Percentiles rank a stretch among this genome's conserved stretches.
phyloP scores from a whole-genome alignment of 2,329 filamentous ascomycete genomes.

The Conoideocrella luteorostrata region DNA sequence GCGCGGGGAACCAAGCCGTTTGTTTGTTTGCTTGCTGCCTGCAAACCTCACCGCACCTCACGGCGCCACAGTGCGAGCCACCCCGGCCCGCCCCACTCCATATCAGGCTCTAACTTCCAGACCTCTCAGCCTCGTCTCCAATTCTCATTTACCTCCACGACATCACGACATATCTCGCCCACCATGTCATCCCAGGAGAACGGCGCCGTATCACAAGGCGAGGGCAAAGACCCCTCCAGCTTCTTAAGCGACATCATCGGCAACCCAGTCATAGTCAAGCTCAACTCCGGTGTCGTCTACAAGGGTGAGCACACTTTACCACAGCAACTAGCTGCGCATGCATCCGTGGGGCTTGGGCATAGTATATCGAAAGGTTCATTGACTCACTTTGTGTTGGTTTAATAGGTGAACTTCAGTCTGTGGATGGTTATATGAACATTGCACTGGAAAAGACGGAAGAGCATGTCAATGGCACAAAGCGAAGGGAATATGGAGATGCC shows the following conservation, averaged over 20 bases:
- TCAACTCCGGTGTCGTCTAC: slow-evolving; percentile 98
- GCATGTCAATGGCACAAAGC: slow-evolving; percentile 76
- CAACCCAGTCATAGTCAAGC: slow-evolving; percentile 87
- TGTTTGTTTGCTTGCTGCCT: neutral
- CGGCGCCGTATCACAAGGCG: slow-evolving; percentile 52
- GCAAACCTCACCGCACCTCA: neutral
- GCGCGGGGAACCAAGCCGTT: neutral
- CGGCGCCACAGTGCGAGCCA: neutral
- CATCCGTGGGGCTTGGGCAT: no score
- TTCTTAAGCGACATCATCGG: slow-evolving; percentile 95
- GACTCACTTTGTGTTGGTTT: no score
- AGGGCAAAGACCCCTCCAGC: slow-evolving; percentile 86
- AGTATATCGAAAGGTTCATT: no score
- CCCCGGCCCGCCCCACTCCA: neutral
- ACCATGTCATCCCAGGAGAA: slow-evolving; percentile 51
- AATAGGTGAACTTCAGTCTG: slow-evolving; percentile 85
- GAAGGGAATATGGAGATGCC: slow-evolving; percentile 83
- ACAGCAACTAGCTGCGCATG: neutral
- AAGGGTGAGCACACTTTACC: slow-evolving; percentile 57
- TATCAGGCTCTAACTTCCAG: neutral
- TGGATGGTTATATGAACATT: slow-evolving; percentile 99
- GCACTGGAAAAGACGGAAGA: slow-evolving; percentile 93
- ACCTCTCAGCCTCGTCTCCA: neutral
- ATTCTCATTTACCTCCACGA: neutral
- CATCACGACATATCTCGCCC: neutral